Percentiles rank a stretch among this genome's conserved stretches.
phyloP scores from a whole-genome alignment of 257 asterid species.

The Nicotiana tomentosiformis region DNA sequence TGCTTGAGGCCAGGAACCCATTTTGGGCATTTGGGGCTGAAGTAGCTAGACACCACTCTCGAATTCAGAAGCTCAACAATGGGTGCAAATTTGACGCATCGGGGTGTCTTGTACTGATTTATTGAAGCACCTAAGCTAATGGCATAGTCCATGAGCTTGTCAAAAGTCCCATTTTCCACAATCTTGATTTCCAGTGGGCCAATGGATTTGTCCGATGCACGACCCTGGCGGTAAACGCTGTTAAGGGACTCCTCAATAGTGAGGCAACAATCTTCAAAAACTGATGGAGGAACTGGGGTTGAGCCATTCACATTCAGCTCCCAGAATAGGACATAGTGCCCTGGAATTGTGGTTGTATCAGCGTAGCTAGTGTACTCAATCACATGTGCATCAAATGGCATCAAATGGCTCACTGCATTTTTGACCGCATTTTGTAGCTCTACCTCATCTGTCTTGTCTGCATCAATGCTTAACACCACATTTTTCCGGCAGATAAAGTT shows the following conservation, averaged over 20 bases:
- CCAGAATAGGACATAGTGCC: conserved; percentile 84
- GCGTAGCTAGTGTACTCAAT: conserved; percentile 85
- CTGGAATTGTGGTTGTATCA: conserved; percentile 58
- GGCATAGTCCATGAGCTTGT: conserved; percentile 91
- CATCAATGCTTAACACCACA: conserved; percentile 77
- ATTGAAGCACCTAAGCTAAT: conserved; percentile 83
- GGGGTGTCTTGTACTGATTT: conserved; percentile 84
- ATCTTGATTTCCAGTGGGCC: conserved; percentile 86
- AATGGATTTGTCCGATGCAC: conserved; percentile 56
- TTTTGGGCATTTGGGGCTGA: conserved; percentile 87
- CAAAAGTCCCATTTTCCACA: conserved; percentile 73
- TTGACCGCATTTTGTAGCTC: conserved; percentile 82
- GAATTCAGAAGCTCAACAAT: conserved; percentile 68
- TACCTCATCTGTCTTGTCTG: conserved; percentile 89
- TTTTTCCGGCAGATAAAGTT: conserved; percentile 82
- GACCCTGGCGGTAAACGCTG: conserved; percentile 76
- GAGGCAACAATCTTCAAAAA: conserved; percentile 80
- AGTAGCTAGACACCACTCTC: conserved; percentile 44
- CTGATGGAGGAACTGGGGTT: conserved; percentile 67
- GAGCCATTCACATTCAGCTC: conserved; percentile 50
- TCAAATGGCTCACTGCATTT: conserved; percentile 50
- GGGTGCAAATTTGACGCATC: conserved; percentile 79
- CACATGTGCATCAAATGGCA: conserved; percentile 57
- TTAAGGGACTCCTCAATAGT: conserved; percentile 76
- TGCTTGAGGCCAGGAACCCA: conserved; percentile 63